A percentile compares a stretch with the other conserved stretches of the same genome.
Conservation (phyloP, 495 filamentous ascomycete species). For the Lophiostoma macrostomum region DNA sequence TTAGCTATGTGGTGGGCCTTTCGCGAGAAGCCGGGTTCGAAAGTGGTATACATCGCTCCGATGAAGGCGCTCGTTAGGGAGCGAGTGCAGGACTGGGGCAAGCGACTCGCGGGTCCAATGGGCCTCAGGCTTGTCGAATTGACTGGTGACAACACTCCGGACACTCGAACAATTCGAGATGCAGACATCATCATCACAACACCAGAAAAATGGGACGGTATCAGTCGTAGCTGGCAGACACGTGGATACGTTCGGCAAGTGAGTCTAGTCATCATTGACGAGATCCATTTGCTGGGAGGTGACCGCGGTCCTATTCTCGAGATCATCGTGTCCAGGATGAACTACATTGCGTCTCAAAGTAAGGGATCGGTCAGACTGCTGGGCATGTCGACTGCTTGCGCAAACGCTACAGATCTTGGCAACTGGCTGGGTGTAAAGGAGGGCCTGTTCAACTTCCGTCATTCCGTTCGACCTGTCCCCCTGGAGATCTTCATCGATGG, state of each 20-base stretch:
- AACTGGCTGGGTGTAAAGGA: conserved; percentile 99
- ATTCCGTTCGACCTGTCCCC: conserved; percentile 95
- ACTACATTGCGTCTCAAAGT: conserved; percentile 93
- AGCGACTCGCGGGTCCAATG: conserved; percentile 76
- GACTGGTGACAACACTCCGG: conserved; percentile 97
- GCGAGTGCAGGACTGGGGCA: conserved; percentile 91
- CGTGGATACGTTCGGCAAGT: conserved; percentile 94
- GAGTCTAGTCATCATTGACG: conserved; percentile 95
- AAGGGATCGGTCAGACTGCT: conserved; percentile 85
- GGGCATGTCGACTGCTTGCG: conserved; percentile 97
- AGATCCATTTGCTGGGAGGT: conserved; percentile 94
- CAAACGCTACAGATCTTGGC: conserved; percentile 87
- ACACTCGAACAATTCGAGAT: conserved; percentile 88
- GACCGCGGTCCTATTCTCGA: conserved; percentile 96
- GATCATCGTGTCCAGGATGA: conserved; percentile 99
- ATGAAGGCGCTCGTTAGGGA: conserved; percentile 99
- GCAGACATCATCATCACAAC: conserved; percentile 99
- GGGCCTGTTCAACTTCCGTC: conserved; percentile 94
- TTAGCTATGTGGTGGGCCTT: conserved; percentile 99
- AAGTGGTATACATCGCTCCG: conserved; percentile 97
- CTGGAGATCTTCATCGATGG: conserved; percentile 96
- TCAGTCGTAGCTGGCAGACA: conserved; percentile 96
- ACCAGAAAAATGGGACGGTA: conserved; percentile 99
- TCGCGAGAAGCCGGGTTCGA: conserved; percentile 89
- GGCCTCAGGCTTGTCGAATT: conserved; percentile 91